Evolutionary conservation across 345 rosid species (phyloP).

Genomic region (Salix dunnii): DNA sequence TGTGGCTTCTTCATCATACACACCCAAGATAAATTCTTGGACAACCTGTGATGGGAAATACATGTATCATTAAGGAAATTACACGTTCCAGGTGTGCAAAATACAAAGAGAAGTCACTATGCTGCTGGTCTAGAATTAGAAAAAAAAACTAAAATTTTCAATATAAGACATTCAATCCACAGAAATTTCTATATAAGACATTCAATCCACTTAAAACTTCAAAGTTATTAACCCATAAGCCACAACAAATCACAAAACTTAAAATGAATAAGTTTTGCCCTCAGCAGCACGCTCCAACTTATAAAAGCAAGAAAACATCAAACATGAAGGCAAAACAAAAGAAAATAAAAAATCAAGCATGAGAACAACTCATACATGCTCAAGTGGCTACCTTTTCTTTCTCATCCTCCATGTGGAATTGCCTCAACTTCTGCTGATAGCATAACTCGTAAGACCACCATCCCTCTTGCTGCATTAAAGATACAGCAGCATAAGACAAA

Average conservation of each 20-base stretch:
- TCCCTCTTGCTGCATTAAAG: slow-evolving; percentile 80
- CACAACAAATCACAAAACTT: neutral
- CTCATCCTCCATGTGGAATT: slow-evolving; percentile 69
- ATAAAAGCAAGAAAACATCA: neutral
- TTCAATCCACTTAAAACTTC: neutral
- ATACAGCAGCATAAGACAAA: neutral
- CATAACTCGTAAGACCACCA: slow-evolving; percentile 99
- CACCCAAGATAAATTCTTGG: slow-evolving; percentile 80
- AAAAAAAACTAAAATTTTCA: neutral
- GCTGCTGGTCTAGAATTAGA: neutral
- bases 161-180: neutral
- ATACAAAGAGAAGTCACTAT: neutral
- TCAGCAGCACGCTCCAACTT: neutral
- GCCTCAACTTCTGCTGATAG: slow-evolving; percentile 51
- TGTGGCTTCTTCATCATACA: slow-evolving; percentile 72
- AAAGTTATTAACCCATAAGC: neutral
- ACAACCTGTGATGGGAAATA: slow-evolving; percentile 47
- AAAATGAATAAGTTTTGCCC: neutral
- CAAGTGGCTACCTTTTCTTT: slow-evolving; percentile 39
- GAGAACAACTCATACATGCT: neutral
- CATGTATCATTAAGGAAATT: neutral
- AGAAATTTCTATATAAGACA: neutral
- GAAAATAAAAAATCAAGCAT: neutral
- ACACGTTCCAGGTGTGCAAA: neutral
- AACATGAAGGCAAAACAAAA: neutral